phyloP scores from a whole-genome alignment of 129 eudicot genomes.

The Tagetes erecta region DNA sequence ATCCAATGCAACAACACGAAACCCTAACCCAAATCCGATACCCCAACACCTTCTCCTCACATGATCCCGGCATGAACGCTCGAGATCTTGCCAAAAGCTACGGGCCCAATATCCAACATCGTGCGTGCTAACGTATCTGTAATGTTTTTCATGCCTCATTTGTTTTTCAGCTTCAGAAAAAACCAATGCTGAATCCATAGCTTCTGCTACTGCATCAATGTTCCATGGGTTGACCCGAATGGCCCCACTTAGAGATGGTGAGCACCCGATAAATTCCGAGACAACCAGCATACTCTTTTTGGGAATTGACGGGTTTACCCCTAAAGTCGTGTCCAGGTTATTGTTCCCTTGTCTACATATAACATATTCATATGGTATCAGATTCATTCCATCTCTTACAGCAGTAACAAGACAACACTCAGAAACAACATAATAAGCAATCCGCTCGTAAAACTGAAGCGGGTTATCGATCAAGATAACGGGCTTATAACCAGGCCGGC shows the following conservation, averaged over 20 bases:
- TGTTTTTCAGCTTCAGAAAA: constrained; percentile 72
- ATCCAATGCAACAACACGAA: constrained; percentile 80
- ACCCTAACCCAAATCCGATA: constrained; percentile 90
- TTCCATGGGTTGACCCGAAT: constrained; percentile 95
- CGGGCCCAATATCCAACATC: constrained; percentile 93
- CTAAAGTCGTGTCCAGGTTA: constrained; percentile 60
- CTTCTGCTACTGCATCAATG: constrained; percentile 80
- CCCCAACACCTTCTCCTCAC: constrained; percentile 89
- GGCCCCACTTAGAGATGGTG: constrained; percentile 90
- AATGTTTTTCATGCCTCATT: constrained; percentile 87
- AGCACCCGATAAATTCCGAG: constrained; percentile 87
- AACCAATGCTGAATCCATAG: constrained; percentile 77
- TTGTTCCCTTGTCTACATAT: constrained; percentile 74
- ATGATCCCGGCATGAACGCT: constrained; percentile 85
- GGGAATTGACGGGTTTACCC: constrained; percentile 49
- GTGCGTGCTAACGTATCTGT: constrained; percentile 78
- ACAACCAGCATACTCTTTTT: constrained; percentile 93
- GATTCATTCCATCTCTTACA: constrained; percentile 86
- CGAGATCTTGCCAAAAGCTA: constrained; percentile 84
- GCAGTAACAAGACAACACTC: constrained; percentile 97
- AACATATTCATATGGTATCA: constrained; percentile 82
- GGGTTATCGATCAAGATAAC: constrained; percentile 69
- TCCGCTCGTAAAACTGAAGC: constrained; percentile 80
- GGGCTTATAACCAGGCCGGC: constrained; percentile 63
- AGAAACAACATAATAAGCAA: constrained; percentile 76